These are phyloP conservation scores for Dictyostelium capitatum DNA, from an alignment of 78 protist genomes.

Conservation along the genomic window DNA sequence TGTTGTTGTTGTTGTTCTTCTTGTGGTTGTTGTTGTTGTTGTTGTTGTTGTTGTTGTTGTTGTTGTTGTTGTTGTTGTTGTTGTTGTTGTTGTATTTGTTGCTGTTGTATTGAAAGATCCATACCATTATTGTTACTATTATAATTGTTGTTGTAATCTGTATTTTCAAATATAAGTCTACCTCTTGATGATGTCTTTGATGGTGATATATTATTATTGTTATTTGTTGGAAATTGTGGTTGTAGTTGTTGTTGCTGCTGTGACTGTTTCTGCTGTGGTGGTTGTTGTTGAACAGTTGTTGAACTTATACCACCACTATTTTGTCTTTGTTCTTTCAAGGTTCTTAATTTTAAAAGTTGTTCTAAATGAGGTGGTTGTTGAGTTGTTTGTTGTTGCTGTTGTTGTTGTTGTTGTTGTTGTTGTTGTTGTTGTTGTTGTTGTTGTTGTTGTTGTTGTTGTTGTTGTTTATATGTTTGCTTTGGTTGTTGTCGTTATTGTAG, in stretches of 20 bases:
- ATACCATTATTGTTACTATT: not conserved
- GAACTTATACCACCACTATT: not conserved
- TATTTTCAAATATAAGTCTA: not conserved
- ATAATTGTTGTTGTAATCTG: not conserved
- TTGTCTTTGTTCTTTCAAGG: too few species aligned
- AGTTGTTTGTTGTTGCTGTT: not conserved
- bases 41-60: not conserved
- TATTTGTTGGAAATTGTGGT: not conserved
- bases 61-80: not conserved
- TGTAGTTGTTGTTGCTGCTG: not conserved
- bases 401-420: slow-evolving; percentile 1
- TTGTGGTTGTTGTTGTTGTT: not conserved
- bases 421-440: too few species aligned
- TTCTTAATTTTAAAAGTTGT: too few species aligned
- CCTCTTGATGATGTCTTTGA: slow-evolving; percentile 18
- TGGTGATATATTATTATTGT: not conserved
- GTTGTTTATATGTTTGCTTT: slow-evolving; percentile 12
- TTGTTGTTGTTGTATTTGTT: not conserved
- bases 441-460: slow-evolving; percentile 59
- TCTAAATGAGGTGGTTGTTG: not conserved
- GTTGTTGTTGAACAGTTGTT: not conserved
- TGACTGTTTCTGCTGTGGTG: not conserved
- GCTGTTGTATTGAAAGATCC: not conserved
- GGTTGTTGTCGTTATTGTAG: slow-evolving; percentile 19
- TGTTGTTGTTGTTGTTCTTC: not conserved